These are phyloP conservation scores for Drosera capensis DNA, from an alignment of 148 eudicot species.

Conservation along the genomic window DNA sequence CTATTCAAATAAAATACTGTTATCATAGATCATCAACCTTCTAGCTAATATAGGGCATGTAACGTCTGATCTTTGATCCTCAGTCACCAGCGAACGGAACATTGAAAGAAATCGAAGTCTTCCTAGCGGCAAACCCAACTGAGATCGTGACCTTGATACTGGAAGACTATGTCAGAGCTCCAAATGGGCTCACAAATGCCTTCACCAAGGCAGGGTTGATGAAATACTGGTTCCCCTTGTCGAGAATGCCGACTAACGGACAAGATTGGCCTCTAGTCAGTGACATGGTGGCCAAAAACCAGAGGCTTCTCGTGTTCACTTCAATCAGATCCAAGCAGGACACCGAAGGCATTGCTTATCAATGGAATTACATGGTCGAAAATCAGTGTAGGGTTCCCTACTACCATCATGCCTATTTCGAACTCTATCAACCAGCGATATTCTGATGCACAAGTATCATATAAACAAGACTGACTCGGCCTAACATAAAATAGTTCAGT, in stretches of 20 bases:
- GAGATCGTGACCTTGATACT: constrained; percentile 68
- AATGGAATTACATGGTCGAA: constrained; percentile 71
- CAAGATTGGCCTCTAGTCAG: constrained; percentile 68
- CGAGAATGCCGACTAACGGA: constrained; percentile 57
- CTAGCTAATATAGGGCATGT: too few relatives aligned
- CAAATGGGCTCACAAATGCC: constrained; percentile 58
- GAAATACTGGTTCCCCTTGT: constrained; percentile 68
- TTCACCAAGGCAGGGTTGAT: constrained; percentile 53
- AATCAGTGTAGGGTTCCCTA: constrained; percentile 32
- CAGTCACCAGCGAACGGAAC: constrained; percentile 55
- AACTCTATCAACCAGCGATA: too few relatives aligned
- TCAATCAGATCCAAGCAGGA: constrained; percentile 38
- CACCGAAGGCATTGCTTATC: constrained; percentile 71
- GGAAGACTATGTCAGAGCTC: constrained; percentile 62
- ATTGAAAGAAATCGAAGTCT: constrained; percentile 50
- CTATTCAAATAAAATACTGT: too few relatives aligned
- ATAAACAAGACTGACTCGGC: background rate
- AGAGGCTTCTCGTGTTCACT: constrained; percentile 62
- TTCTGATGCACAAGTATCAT: background rate
- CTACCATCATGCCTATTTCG: too few relatives aligned
- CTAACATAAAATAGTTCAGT: background rate
- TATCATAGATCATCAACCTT: too few relatives aligned
- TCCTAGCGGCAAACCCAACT: constrained; percentile 44
- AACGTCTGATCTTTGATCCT: too few relatives aligned
- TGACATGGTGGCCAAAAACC: constrained; percentile 59